These are phyloP conservation scores for Phaeophleospora eucalypticola DNA, from an alignment of 2,329 filamentous ascomycete species.

Conservation along the genomic window DNA sequence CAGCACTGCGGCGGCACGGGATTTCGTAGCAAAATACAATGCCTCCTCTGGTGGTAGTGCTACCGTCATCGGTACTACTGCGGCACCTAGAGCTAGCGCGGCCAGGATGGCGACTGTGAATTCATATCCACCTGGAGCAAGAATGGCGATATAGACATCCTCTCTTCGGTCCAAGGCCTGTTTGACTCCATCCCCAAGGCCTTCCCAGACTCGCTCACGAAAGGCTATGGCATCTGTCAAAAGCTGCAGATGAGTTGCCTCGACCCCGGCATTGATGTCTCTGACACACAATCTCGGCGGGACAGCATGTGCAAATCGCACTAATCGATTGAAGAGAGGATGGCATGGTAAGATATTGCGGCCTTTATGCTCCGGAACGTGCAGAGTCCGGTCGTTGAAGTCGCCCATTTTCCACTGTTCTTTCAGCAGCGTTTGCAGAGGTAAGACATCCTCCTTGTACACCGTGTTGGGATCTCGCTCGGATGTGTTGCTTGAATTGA, in stretches of 20 bases:
- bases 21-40: conserved; percentile 43
- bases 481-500: conserved; percentile 16
- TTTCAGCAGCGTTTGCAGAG: conserved; percentile 13
- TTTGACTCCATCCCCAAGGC: conserved; percentile 27
- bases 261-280: conserved; percentile 36
- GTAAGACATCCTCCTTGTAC: conserved; percentile 9
- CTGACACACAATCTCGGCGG: conserved; percentile 38
- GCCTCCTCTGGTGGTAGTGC: conserved; percentile 43
- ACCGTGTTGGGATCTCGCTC: conserved; percentile 7
- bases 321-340: conserved; percentile 39
- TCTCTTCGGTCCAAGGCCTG: conserved; percentile 31
- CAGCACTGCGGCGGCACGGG: conserved; percentile 37
- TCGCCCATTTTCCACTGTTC: conserved; percentile 17
- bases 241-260: conserved; percentile 41
- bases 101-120: conserved; percentile 47
- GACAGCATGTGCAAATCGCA: conserved; percentile 37
- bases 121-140: conserved; percentile 47
- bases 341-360: conserved; percentile 31
- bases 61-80: conserved; percentile 44
- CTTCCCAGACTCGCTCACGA: conserved; percentile 36
- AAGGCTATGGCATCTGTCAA: conserved; percentile 44
- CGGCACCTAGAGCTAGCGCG: conserved; percentile 45
- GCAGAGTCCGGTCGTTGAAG: conserved; percentile 25
- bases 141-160: conserved; percentile 44
- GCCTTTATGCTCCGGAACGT: conserved; percentile 17